Base-by-base conservation (phyloP, 139 green algal genomes). In the Haematococcus sp. region DNA sequence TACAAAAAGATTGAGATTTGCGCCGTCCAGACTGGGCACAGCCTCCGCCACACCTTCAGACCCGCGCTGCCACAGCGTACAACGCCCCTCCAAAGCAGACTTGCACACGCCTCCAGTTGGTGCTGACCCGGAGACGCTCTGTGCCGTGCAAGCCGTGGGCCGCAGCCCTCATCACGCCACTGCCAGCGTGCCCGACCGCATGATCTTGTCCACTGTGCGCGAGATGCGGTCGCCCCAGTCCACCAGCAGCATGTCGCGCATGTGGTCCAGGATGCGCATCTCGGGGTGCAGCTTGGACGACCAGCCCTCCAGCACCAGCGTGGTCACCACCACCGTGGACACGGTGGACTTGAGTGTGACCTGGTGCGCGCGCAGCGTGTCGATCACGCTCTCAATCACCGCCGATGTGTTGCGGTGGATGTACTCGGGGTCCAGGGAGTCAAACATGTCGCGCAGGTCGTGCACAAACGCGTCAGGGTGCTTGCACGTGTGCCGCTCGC, bases 261-360 rank as follows among this genome's bases (percentile, higher is more conserved):
- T 79, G 30, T 72, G 81, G 70, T 95, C 90, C 80, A 97, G 80
- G 69, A 97, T 94, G 67, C 84, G 83, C 55, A 97, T 85, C 70
- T 97, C 93, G 1, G 93, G 93, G 77, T 97, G 84, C 15, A 97
- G 88, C 84, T 92, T 88, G 43, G 69, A 88, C 66, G 83, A 90
- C 93, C 93, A 97, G 49, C 91, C 91, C 82, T 97, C 93, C 60
- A 97, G 80, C 66, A 97, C 92, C 70, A 97, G 76, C 27, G 86
- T 93, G 13, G 93, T 94, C 15, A 96, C 86, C 49, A 97, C 86
- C 33, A 97, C 85, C 3, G 81, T 84, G 44, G 19, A 67, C 25
- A 89, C 84, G 0, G 74, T 75, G 44, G 40, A 68, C 63, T 78
- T 79, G 2, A 89, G 70, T 9, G 84, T 89, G 11, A 89, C 78